A percentile compares a stretch with the other conserved stretches of the same genome.
Evolutionary conservation across 805 yeast species (phyloP).

Genomic region (Jamesozyma hellenica): DNA sequence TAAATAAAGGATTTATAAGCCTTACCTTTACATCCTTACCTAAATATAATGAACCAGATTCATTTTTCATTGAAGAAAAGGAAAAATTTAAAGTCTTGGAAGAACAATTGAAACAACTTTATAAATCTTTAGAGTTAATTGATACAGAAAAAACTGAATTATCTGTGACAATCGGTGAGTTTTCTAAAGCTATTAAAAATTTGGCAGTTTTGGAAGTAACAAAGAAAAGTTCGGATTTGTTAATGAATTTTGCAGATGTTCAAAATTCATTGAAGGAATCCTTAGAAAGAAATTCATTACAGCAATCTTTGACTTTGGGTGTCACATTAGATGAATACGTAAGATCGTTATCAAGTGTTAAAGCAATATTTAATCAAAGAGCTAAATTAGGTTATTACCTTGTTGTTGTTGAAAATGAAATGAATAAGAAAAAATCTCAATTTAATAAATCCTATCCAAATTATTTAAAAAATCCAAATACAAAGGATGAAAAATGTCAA

Average conservation of each 20-base stretch:
- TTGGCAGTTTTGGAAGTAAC: constrained; percentile 70
- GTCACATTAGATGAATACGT: constrained; percentile 81
- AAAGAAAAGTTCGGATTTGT: constrained; percentile 49
- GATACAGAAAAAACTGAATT: constrained; percentile 69
- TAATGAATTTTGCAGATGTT: constrained; percentile 60
- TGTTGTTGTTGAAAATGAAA: constrained; percentile 40
- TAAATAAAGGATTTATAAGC: constrained; percentile 56
- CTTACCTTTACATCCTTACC: constrained; percentile 61
- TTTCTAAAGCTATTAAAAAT: constrained; percentile 44
- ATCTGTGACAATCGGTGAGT: constrained; percentile 57
- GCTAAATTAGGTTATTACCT: constrained; percentile 43
- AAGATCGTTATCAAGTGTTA: constrained; percentile 64
- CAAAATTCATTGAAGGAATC: constrained; percentile 64
- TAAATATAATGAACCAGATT: constrained; percentile 69
- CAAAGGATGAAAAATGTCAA: constrained; percentile 45
- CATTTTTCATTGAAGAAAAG: constrained; percentile 61
- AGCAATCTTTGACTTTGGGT: constrained; percentile 79
- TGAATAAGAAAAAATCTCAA: constrained; percentile 36
- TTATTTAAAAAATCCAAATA: constrained; percentile 37
- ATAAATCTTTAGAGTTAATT: constrained; percentile 63
- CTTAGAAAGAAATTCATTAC: constrained; percentile 67
- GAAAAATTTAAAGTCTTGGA: constrained; percentile 64
- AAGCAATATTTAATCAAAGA: constrained; percentile 65
- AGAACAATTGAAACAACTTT: constrained; percentile 55
- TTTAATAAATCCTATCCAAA: constrained; percentile 38